Conservation (phyloP, 495 filamentous ascomycete genomes). For the Neurospora sp. region DNA sequence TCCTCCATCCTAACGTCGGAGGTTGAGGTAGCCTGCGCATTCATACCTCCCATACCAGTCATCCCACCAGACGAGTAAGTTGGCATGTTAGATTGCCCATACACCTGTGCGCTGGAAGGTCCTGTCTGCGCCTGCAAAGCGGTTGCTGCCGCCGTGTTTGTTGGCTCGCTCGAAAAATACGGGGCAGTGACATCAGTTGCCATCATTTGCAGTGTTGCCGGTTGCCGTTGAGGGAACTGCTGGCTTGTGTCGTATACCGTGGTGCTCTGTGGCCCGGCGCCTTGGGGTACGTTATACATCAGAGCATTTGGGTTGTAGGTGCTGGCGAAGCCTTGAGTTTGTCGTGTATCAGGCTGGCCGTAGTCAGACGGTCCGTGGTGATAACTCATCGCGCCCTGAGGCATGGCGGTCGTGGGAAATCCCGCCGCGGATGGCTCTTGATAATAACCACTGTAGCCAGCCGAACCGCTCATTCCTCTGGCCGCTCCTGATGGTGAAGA, state of each 20-base stretch:
- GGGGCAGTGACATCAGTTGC: constrained; percentile 54
- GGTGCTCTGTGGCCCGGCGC: constrained; percentile 45
- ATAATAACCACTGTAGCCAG: constrained; percentile 47
- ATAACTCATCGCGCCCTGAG: constrained; percentile 42
- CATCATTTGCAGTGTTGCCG: constrained; percentile 73
- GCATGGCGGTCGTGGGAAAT: constrained; percentile 38
- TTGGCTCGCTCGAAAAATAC: constrained; percentile 69
- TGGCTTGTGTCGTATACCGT: constrained; percentile 68
- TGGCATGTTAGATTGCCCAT: constrained; percentile 40
- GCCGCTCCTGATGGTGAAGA: constrained; percentile 30
- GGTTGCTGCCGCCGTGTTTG: constrained; percentile 49
- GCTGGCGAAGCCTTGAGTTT: constrained; percentile 35
- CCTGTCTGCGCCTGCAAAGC: constrained; percentile 28
- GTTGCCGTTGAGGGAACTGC: constrained; percentile 69
- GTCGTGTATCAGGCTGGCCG: constrained; percentile 38
- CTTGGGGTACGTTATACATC: constrained; percentile 72
- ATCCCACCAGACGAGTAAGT: constrained; percentile 33
- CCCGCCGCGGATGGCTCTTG: constrained; percentile 37
- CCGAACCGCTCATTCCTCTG: constrained; percentile 34
- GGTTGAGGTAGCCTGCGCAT: constrained; percentile 26
- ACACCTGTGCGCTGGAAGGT: constrained; percentile 35
- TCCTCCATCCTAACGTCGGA: constrained; percentile 35
- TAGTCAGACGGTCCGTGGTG: constrained; percentile 36
- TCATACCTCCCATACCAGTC: constrained; percentile 30
- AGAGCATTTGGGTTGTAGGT: constrained; percentile 48